A percentile compares a stretch with the other conserved stretches of the same genome.
Conservation (phyloP, 805 yeast species). For the Monosporozyma aquatica region DNA sequence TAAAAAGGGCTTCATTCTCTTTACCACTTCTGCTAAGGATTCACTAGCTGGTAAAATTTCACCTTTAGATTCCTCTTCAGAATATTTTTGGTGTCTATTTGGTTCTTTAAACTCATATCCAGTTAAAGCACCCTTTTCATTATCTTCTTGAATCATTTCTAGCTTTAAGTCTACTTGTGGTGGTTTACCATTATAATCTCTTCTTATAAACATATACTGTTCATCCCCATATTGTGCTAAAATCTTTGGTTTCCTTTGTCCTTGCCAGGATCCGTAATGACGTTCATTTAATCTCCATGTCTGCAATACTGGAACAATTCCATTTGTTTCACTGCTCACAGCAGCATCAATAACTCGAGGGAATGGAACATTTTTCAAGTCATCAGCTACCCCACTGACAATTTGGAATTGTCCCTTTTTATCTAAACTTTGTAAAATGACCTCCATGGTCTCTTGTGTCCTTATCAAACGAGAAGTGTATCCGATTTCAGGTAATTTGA, state of each 20-base stretch:
- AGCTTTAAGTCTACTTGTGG: constrained; percentile 33
- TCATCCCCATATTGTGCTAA: constrained; percentile 59
- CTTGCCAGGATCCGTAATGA: constrained; percentile 78
- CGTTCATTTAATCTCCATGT: constrained; percentile 78
- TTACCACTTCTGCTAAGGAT: constrained; percentile 62
- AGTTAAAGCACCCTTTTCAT: constrained; percentile 24
- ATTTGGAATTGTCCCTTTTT: constrained; percentile 15
- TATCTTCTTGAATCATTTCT: constrained; percentile 35
- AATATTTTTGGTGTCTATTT: constrained; percentile 27
- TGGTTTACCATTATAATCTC: constrained; percentile 71
- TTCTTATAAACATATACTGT: constrained; percentile 68
- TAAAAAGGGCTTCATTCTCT: constrained; percentile 53
- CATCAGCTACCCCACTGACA: constrained; percentile 14
- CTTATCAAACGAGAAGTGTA: constrained; percentile 66
- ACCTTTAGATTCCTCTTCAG: constrained; percentile 31
- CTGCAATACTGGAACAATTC: constrained; percentile 42
- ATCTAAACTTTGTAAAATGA: constrained; percentile 46
- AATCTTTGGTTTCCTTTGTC: constrained; percentile 61
- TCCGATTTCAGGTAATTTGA: constrained; percentile 44
- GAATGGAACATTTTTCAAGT: constrained; percentile 6
- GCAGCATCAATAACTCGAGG: constrained; percentile 28
- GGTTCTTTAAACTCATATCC: constrained; percentile 32
- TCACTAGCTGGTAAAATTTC: constrained; percentile 57
- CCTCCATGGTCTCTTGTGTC: constrained; percentile 65
- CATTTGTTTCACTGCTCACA: no score